phyloP scores from a whole-genome alignment of 176 grass and related monocot species.

The Cocos nucifera region DNA sequence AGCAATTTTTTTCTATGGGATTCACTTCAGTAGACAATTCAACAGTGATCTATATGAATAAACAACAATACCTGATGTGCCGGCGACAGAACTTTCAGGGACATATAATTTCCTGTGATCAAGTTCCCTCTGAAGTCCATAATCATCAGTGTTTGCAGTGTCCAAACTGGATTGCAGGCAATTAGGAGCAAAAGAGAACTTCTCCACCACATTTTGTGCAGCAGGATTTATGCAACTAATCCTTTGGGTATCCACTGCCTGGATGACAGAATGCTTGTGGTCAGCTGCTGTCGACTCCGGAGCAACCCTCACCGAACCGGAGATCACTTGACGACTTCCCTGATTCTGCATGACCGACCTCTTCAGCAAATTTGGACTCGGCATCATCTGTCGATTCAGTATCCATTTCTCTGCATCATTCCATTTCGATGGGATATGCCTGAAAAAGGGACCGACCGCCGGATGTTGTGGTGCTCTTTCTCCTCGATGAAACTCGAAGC shows the following conservation, averaged over 20 bases:
- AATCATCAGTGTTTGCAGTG: neutral
- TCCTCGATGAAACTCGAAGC: constrained; percentile 74
- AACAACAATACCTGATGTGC: neutral
- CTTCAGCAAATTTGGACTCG: constrained; percentile 65
- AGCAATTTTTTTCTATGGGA: no score
- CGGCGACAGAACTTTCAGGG: neutral
- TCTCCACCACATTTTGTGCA: constrained; percentile 2
- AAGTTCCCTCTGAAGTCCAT: neutral
- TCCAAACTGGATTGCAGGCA: constrained; percentile 3
- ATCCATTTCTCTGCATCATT: constrained; percentile 99
- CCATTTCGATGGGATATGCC: constrained; percentile 89
- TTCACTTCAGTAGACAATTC: no score
- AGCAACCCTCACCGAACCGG: constrained; percentile 18
- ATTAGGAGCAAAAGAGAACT: constrained; percentile 16
- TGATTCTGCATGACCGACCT: constrained; percentile 11
- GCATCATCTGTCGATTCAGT: constrained; percentile 58
- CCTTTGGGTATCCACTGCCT: constrained; percentile 8
- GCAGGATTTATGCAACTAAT: neutral
- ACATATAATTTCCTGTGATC: neutral
- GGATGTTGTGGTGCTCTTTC: constrained; percentile 26
- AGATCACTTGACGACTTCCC: constrained; percentile 10
- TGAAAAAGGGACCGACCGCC: constrained; percentile 34
- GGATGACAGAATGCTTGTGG: neutral
- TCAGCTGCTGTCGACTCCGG: constrained; percentile 23
- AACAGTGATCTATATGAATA: no score